Evolutionary conservation across 176 grass and related monocot genomes (phyloP).

Genomic region (Hordeum vulgare): MorexV3_pseudomolecules_assembly NC_058521.1:138996016-138996515

Average conservation of each 20-base stretch:
- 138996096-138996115: too few species aligned
- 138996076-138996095: too few species aligned
- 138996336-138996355: neutral
- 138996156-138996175: too few species aligned
- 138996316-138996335: neutral
- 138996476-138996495: too few species aligned
- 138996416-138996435: too few species aligned
- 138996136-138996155: too few species aligned
- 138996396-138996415: neutral
- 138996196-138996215: neutral
- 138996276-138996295: neutral
- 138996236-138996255: neutral
- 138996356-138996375: neutral
- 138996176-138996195: too few species aligned
- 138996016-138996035: conserved; percentile 94
- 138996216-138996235: neutral
- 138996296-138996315: neutral
- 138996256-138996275: neutral
- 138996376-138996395: neutral
- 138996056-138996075: too few species aligned
- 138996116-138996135: too few species aligned
- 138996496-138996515: too few species aligned
- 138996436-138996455: too few species aligned
- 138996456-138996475: too few species aligned
- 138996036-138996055: conserved; percentile 93